Evolutionary conservation across 2,329 filamentous ascomycete species (phyloP).

Genomic region (Biscogniauxia sp.): DNA sequence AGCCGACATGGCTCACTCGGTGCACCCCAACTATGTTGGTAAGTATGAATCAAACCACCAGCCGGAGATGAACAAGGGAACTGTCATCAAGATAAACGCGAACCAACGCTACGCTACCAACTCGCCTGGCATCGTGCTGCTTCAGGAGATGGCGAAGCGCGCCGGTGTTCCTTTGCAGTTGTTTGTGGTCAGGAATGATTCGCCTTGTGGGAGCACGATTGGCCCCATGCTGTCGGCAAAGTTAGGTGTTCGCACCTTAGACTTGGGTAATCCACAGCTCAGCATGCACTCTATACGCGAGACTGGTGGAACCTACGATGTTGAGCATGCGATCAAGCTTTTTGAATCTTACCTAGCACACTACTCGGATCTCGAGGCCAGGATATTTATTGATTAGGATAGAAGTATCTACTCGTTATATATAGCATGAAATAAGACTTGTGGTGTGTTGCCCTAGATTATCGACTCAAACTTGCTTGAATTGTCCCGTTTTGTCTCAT

Average conservation of each 20-base stretch:
- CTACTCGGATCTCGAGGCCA: conserved; percentile 79
- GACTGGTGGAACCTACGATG: conserved; percentile 83
- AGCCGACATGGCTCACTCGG: conserved; percentile 95
- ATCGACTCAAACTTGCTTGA: background rate
- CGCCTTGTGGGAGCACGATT: conserved; percentile 91
- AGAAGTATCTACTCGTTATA: background rate
- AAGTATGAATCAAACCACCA: conserved; percentile 93
- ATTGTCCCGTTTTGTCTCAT: background rate
- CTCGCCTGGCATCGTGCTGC: conserved; percentile 86
- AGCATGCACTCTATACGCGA: conserved; percentile 98
- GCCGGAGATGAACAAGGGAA: conserved; percentile 93
- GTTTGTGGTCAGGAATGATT: conserved; percentile 96
- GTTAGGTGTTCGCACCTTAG: conserved; percentile 82
- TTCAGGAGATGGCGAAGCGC: conserved; percentile 79
- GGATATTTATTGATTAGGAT: conserved; percentile 74
- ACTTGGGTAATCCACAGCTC: conserved; percentile 90
- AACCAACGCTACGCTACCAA: conserved; percentile 97
- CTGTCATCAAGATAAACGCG: conserved; percentile 96
- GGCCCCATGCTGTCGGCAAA: conserved; percentile 92
- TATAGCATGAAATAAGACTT: background rate
- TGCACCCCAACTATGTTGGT: conserved; percentile 89
- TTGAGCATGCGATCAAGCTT: conserved; percentile 79
- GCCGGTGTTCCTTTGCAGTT: conserved; percentile 84
- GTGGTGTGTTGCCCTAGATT: background rate
- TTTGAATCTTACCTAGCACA: conserved; percentile 85